A percentile compares a stretch with the other conserved stretches of the same genome.
Conservation (phyloP, 768 basidiomycete genomes). For the Arthromyces matolae region DNA sequence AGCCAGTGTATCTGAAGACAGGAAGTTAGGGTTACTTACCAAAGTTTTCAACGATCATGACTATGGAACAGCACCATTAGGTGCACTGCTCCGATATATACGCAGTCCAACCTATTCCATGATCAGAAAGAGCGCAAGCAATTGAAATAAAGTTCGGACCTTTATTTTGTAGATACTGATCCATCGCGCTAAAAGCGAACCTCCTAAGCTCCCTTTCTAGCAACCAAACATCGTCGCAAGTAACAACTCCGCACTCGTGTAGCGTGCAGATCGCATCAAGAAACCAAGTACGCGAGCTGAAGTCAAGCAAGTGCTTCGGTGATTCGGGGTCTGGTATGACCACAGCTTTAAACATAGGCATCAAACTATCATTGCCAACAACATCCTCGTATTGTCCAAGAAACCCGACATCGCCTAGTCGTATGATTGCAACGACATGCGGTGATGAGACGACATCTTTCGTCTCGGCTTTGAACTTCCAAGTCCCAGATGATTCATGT, state of each 20-base stretch:
- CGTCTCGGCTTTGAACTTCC: conserved; percentile 38
- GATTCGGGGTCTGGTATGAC: conserved; percentile 30
- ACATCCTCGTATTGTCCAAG: conserved; percentile 41
- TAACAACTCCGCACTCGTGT: conserved; percentile 44
- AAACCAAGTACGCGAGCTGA: conserved; percentile 47
- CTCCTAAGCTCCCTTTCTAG: conserved; percentile 44
- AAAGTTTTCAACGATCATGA: too few species aligned
- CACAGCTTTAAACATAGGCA: conserved; percentile 43
- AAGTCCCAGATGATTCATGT: conserved; percentile 19
- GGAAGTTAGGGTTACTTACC: too few species aligned
- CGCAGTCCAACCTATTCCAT: conserved; percentile 30
- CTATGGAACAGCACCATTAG: conserved; percentile 16
- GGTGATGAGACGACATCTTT: conserved; percentile 37
- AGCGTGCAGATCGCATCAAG: conserved; percentile 42
- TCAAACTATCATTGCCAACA: conserved; percentile 37
- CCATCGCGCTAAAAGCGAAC: conserved; percentile 48
- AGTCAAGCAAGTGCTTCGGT: conserved; percentile 30
- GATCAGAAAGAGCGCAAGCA: not conserved
- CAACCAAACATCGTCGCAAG: conserved; percentile 46
- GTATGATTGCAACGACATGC: conserved; percentile 41
- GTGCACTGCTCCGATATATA: conserved; percentile 30
- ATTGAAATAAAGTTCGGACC: conserved; percentile 24
- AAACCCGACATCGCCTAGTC: conserved; percentile 38
- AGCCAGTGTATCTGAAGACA: not conserved
- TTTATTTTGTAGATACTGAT: conserved; percentile 42